phyloP scores from a whole-genome alignment of 768 basidiomycete species.

The Suillus americanus region DNA sequence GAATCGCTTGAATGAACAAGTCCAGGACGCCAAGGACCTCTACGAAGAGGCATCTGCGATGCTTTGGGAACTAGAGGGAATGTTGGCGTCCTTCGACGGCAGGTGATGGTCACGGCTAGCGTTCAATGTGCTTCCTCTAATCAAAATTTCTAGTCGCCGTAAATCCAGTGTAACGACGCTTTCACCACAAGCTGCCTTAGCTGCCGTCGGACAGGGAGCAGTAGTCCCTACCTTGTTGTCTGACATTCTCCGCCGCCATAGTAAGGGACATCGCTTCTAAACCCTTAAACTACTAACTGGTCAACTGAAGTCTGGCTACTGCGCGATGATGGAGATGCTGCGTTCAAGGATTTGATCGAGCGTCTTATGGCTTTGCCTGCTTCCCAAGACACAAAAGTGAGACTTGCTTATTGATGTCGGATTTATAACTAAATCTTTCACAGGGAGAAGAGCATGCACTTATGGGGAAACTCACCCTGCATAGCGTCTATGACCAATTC shows the following conservation, averaged over 20 bases:
- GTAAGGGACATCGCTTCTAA: constrained; percentile 41
- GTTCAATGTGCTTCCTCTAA: not conserved
- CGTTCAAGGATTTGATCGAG: constrained; percentile 54
- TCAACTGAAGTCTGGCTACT: constrained; percentile 58
- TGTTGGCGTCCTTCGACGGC: constrained; percentile 53
- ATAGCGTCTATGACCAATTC: constrained; percentile 76
- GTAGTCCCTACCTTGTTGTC: constrained; percentile 63
- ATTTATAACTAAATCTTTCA: constrained; percentile 1
- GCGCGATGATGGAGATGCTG: constrained; percentile 53
- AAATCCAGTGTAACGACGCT: constrained; percentile 42
- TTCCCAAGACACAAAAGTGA: constrained; percentile 58
- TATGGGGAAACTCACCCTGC: constrained; percentile 75
- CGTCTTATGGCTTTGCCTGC: constrained; percentile 56
- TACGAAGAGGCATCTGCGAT: constrained; percentile 58
- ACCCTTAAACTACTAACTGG: constrained; percentile 5
- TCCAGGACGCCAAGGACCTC: constrained; percentile 48
- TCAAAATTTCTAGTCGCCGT: constrained; percentile 35
- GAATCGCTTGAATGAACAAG: constrained; percentile 31
- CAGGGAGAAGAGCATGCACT: constrained; percentile 77
- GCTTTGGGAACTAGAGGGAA: constrained; percentile 60
- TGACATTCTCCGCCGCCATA: constrained; percentile 61
- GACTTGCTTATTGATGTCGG: constrained; percentile 7
- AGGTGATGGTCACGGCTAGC: constrained; percentile 36
- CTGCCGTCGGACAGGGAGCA: constrained; percentile 40
- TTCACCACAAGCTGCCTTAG: constrained; percentile 16